Conservation (phyloP, 306 rosid species). For the Luffa acutangula region DNA sequence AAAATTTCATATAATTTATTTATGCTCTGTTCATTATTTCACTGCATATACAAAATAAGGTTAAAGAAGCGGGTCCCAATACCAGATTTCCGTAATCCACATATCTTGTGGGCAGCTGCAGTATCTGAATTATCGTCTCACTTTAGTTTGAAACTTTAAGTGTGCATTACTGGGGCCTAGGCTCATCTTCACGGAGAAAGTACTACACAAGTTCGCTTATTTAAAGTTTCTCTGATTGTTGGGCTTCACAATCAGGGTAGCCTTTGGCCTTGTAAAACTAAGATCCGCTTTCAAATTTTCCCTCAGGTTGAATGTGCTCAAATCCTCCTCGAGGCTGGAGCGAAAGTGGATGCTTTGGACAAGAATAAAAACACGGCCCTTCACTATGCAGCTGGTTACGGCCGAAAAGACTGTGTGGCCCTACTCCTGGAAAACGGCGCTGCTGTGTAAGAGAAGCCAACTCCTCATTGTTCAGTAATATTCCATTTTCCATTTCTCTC, state of each 20-base stretch:
- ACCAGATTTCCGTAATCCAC: neutral
- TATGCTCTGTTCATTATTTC: neutral
- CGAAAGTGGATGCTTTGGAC: constrained; percentile 88
- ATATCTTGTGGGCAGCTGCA: neutral
- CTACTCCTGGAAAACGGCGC: constrained; percentile 87
- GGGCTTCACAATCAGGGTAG: neutral
- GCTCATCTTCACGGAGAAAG: neutral
- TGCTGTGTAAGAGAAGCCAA: constrained; percentile 65
- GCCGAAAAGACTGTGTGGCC: constrained; percentile 94
- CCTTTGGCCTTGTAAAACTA: neutral
- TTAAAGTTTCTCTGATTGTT: neutral
- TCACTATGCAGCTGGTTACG: constrained; percentile 99
- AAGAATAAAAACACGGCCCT: constrained; percentile 95
- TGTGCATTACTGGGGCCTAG: neutral
- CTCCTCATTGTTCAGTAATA: neutral
- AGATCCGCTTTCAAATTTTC: neutral
- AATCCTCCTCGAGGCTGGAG: constrained; percentile 91
- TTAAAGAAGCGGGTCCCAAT: neutral
- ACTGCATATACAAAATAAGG: neutral
- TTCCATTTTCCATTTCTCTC: neutral
- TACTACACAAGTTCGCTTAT: neutral
- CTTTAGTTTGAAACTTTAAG: neutral
- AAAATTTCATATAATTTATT: neutral
- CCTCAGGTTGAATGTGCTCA: constrained; percentile 94
- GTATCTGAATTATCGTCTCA: neutral